Conservation (phyloP, 805 yeast species). For the Pichia nanzhaoensis region DNA sequence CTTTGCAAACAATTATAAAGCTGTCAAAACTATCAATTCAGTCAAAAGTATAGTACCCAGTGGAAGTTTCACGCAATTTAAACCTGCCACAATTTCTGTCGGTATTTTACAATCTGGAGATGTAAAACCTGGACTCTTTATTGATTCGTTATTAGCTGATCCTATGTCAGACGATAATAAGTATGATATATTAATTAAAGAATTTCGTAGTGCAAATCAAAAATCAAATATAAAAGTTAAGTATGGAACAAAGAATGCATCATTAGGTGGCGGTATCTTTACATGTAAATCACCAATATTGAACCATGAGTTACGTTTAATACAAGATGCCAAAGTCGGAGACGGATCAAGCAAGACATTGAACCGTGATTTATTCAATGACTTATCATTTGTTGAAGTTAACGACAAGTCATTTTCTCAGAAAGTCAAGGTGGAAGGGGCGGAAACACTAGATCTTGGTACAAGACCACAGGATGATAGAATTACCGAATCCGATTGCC, state of each 20-base stretch:
- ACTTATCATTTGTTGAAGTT: conserved; percentile 28
- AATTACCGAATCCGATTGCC: conserved; percentile 19
- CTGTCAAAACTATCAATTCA: conserved; percentile 15
- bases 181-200: conserved; percentile 15
- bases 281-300: conserved; percentile 27
- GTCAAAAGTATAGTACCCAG: conserved; percentile 16
- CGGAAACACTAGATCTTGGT: conserved; percentile 10
- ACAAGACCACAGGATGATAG: neutral
- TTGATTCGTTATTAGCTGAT: conserved; percentile 25
- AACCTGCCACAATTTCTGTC: conserved; percentile 21
- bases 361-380: conserved; percentile 23
- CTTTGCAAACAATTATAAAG: conserved; percentile 11
- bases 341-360: conserved; percentile 16
- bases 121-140: conserved; percentile 18
- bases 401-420: conserved; percentile 12
- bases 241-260: conserved; percentile 11
- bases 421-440: conserved; percentile 13
- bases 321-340: conserved; percentile 24
- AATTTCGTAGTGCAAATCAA: conserved; percentile 9
- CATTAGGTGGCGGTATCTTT: conserved; percentile 12
- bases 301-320: conserved; percentile 23
- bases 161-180: conserved; percentile 25
- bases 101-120: conserved; percentile 24
- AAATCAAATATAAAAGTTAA: conserved; percentile 13
- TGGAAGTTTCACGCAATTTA: conserved; percentile 10